Percentiles rank a stretch among this genome's conserved stretches.
These are phyloP conservation scores for Alternaria hordeiaustralica DNA, from an alignment of 2,329 filamentous ascomycete genomes.

Conservation along the genomic window DNA sequence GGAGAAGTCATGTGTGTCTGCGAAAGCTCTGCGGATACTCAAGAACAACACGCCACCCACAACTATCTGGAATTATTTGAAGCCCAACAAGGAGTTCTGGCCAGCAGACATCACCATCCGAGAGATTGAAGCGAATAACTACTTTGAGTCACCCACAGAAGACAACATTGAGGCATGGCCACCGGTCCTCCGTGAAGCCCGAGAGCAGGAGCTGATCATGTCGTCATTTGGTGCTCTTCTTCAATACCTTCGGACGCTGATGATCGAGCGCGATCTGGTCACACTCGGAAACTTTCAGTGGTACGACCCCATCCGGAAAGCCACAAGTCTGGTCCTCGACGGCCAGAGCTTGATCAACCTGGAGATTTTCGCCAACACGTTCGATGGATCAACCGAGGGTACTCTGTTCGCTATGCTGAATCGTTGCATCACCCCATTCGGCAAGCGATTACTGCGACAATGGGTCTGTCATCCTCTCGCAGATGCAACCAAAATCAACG, in stretches of 20 bases:
- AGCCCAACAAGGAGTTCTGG: constrained; percentile 89
- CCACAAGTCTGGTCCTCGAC: constrained; percentile 87
- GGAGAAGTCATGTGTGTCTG: constrained; percentile 81
- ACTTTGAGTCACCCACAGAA: constrained; percentile 70
- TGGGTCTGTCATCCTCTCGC: constrained; percentile 97
- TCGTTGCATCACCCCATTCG: constrained; percentile 93
- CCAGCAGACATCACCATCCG: constrained; percentile 80
- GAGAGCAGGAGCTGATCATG: constrained; percentile 82
- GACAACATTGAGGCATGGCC: constrained; percentile 77
- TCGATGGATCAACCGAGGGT: constrained; percentile 82
- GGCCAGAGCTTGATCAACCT: constrained; percentile 97
- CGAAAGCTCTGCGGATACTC: constrained; percentile 88
- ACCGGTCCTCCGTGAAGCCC: constrained; percentile 71
- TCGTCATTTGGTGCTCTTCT: constrained; percentile 89
- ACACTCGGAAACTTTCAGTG: constrained; percentile 89
- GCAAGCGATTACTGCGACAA: constrained; percentile 92
- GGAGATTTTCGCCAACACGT: constrained; percentile 94
- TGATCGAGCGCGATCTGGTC: constrained; percentile 85
- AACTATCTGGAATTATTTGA: constrained; percentile 94
- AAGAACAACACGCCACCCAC: constrained; percentile 95
- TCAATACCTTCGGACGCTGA: constrained; percentile 81
- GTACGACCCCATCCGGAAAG: constrained; percentile 92
- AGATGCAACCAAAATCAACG: constrained; percentile 86
- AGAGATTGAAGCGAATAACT: constrained; percentile 79
- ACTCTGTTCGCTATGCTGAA: constrained; percentile 92